phyloP scores from a whole-genome alignment of 2,329 filamentous ascomycete species.

The Sporothrix sp. region DNA sequence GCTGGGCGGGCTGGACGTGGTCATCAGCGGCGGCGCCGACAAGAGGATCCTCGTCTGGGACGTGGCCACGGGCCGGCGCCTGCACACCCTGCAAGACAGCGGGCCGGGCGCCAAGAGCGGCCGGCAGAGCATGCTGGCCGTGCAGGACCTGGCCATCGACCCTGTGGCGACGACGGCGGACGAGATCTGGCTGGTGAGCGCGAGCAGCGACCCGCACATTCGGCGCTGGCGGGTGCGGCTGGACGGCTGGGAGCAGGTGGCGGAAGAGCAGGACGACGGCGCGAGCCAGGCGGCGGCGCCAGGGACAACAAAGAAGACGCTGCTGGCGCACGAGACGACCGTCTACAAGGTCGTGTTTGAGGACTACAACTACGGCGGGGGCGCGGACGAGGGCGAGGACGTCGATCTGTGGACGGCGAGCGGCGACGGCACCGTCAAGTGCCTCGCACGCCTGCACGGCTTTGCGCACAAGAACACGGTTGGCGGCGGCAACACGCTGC shows the following conservation, averaged over 20 bases:
- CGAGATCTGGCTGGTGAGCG: constrained; percentile 58
- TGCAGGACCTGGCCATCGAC: constrained; percentile 73
- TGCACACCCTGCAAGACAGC: constrained; percentile 69
- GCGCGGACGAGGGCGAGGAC: constrained; percentile 46
- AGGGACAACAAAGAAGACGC: constrained; percentile 17
- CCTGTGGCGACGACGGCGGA: constrained; percentile 44
- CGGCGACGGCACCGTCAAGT: constrained; percentile 80
- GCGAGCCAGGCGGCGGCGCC: neutral
- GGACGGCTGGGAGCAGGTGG: constrained; percentile 43
- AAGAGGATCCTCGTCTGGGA: constrained; percentile 81
- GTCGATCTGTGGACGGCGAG: constrained; percentile 87
- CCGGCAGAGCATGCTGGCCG: constrained; percentile 57
- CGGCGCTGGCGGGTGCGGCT: constrained; percentile 61
- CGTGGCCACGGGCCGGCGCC: constrained; percentile 50
- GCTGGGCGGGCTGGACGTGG: constrained; percentile 49
- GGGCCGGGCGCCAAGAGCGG: constrained; percentile 1
- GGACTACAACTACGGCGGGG: constrained; percentile 9
- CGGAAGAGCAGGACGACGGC: constrained; percentile 25
- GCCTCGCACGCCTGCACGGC: constrained; percentile 55
- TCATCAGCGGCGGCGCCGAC: constrained; percentile 70
- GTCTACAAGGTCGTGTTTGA: constrained; percentile 69
- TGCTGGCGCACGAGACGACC: constrained; percentile 81
- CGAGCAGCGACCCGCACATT: constrained; percentile 72
- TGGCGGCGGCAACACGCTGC: constrained; percentile 56
- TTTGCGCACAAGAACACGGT: constrained; percentile 33